Conservation (phyloP, 345 rosid species). For the Clausena lansium region DNA sequence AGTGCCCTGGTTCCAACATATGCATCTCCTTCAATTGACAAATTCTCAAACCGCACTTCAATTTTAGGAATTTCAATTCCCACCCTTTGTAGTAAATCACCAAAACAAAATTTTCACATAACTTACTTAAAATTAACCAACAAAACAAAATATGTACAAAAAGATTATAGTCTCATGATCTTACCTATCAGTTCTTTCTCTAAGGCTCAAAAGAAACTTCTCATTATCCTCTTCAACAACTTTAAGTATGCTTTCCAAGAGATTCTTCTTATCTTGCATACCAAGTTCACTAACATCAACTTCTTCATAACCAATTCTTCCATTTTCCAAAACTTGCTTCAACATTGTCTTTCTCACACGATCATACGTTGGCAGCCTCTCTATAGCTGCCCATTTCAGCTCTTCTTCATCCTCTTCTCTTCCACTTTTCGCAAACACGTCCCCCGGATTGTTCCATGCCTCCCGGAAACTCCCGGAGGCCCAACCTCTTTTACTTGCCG, state of each 20-base stretch:
- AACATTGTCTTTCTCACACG: conserved; percentile 41
- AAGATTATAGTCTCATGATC: background rate
- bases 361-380: conserved; percentile 55
- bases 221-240: conserved; percentile 63
- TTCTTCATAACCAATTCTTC: conserved; percentile 36
- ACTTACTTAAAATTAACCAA: background rate
- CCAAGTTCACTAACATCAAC: conserved; percentile 48
- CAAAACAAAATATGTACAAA: background rate
- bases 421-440: conserved; percentile 36
- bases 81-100: conserved; percentile 28
- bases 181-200: conserved; percentile 57
- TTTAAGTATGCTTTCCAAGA: conserved; percentile 42
- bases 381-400: conserved; percentile 63
- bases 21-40: conserved; percentile 54
- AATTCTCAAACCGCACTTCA: conserved; percentile 46
- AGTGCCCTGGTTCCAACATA: conserved; percentile 56
- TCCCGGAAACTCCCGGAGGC: conserved; percentile 43
- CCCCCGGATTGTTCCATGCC: conserved; percentile 39
- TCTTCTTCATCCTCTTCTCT: conserved; percentile 53
- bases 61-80: conserved; percentile 53
- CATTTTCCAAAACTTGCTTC: conserved; percentile 38
- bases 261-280: conserved; percentile 31
- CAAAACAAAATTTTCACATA: background rate
- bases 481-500: conserved; percentile 35
- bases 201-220: conserved; percentile 38